Conservation (phyloP, 768 basidiomycete genomes). For the Russula abietina region DNA sequence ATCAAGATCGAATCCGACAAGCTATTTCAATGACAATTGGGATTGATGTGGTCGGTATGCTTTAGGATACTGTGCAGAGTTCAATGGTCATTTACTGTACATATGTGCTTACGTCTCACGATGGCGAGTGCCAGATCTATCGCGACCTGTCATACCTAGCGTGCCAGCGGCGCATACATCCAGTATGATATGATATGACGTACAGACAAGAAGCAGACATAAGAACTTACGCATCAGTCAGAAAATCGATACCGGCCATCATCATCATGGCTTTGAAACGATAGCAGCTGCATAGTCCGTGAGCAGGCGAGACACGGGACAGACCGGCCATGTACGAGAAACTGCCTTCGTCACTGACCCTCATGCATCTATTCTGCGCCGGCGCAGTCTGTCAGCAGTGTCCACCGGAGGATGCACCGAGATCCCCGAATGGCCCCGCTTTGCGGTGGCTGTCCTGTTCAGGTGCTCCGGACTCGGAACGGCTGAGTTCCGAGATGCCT, state of each 20-base stretch:
- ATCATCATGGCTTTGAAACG: slow-evolving; percentile 42
- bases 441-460: not conserved
- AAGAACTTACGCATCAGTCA: slow-evolving; percentile 65
- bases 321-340: slow-evolving; percentile 54
- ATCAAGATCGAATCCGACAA: slow-evolving; percentile 60
- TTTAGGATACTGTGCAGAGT: not conserved
- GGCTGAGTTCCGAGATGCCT: not conserved
- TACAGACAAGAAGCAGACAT: not conserved
- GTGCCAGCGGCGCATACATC: not conserved
- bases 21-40: slow-evolving; percentile 60
- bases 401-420: not conserved
- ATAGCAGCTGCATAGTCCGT: slow-evolving; percentile 35
- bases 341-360: slow-evolving; percentile 78
- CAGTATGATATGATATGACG: not conserved
- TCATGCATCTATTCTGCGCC: slow-evolving; percentile 72
- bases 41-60: not conserved
- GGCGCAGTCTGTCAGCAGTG: slow-evolving; percentile 45
- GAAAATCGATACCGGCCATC: slow-evolving; percentile 77
- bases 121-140: slow-evolving; percentile 76
- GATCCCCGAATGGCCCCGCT: not conserved
- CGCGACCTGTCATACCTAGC: slow-evolving; percentile 75
- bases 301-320: not conserved
- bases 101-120: slow-evolving; percentile 48
- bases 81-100: slow-evolving; percentile 34
- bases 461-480: not conserved